Conservation (phyloP, 2,329 filamentous ascomycete genomes). For the Aspergillus proliferans region DNA sequence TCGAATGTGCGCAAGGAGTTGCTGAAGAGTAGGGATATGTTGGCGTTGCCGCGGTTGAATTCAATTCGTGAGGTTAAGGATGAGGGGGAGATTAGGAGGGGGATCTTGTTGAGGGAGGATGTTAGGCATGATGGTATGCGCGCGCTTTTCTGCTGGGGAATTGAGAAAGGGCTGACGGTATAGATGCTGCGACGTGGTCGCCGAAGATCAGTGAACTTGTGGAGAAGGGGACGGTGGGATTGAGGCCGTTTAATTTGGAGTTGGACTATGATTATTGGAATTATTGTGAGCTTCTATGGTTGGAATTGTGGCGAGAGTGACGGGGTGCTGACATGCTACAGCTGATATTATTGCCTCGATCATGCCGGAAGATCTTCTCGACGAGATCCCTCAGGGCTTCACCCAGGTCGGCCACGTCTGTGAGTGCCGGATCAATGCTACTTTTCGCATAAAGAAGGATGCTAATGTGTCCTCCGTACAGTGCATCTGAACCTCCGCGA, state of each 20-base stretch:
- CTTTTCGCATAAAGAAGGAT: not conserved
- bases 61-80: constrained; percentile 56
- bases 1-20: constrained; percentile 63
- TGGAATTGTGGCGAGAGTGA: not conserved
- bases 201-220: constrained; percentile 62
- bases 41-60: constrained; percentile 58
- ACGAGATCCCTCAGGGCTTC: constrained; percentile 79
- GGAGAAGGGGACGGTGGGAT: constrained; percentile 58
- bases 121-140: constrained; percentile 32
- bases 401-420: constrained; percentile 82
- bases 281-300: constrained; percentile 53
- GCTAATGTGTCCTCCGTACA: constrained; percentile 23
- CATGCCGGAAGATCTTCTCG: constrained; percentile 70
- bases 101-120: constrained; percentile 33
- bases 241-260: constrained; percentile 69
- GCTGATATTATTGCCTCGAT: constrained; percentile 78
- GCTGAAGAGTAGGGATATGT: constrained; percentile 58
- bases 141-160: not conserved
- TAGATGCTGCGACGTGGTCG: constrained; percentile 71
- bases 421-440: constrained; percentile 34
- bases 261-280: constrained; percentile 83
- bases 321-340: constrained; percentile 24
- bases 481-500: constrained; percentile 87
- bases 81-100: constrained; percentile 32
- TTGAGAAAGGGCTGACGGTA: constrained; percentile 9